phyloP scores from a whole-genome alignment of 805 yeast species.

The Kazachstania martiniae region DNA sequence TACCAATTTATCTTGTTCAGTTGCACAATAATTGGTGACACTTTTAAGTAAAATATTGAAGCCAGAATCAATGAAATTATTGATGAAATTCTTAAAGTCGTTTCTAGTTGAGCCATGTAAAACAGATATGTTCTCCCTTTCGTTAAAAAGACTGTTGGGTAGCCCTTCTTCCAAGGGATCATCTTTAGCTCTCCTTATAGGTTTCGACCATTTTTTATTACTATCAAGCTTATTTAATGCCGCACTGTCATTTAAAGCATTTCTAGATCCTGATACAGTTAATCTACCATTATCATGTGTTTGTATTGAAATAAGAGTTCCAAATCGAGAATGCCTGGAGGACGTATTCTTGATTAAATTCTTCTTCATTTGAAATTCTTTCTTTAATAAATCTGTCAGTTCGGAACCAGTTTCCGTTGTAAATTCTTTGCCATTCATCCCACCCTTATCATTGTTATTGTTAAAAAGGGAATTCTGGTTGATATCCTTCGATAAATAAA shows the following conservation, averaged over 20 bases:
- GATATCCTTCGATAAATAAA: constrained; percentile 49
- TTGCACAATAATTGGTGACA: constrained; percentile 37
- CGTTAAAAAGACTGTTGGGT: constrained; percentile 19
- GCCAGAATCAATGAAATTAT: constrained; percentile 59
- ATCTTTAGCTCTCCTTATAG: constrained; percentile 21
- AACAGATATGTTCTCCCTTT: constrained; percentile 16
- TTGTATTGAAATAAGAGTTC: constrained; percentile 68
- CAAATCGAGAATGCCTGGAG: constrained; percentile 83
- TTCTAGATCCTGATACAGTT: constrained; percentile 66
- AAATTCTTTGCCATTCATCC: background rate
- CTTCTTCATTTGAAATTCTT: constrained; percentile 47
- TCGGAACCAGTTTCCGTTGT: constrained; percentile 10
- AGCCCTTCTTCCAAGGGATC: constrained; percentile 26
- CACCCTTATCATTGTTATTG: no score
- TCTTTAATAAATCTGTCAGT: constrained; percentile 41
- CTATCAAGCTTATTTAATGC: constrained; percentile 57
- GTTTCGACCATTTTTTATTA: constrained; percentile 53
- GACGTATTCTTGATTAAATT: constrained; percentile 41
- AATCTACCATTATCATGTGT: constrained; percentile 47
- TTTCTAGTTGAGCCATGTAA: constrained; percentile 26
- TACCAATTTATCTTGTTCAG: constrained; percentile 29
- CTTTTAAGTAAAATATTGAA: constrained; percentile 55
- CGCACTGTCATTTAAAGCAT: constrained; percentile 37
- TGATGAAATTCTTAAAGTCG: constrained; percentile 35
- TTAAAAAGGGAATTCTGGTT: constrained; percentile 24